These are phyloP conservation scores for Suhomyces canberraensis DNA, from an alignment of 805 yeast species.

Conservation along the genomic window DNA sequence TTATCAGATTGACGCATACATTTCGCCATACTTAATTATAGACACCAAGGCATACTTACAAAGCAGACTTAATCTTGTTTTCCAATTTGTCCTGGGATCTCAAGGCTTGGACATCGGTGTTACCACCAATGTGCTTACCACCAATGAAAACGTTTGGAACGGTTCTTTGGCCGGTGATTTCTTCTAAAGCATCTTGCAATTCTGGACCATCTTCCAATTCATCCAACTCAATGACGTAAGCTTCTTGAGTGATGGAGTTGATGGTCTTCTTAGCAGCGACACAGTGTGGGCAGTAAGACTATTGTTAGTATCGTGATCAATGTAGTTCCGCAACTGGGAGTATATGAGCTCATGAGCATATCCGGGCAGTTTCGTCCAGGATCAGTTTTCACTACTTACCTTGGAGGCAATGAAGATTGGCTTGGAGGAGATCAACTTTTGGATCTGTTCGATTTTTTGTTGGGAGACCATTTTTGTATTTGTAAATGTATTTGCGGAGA, in stretches of 20 bases:
- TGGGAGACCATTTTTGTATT: slow-evolving; percentile 53
- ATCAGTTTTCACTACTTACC: no score
- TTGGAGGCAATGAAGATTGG: slow-evolving; percentile 80
- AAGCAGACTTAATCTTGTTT: slow-evolving; percentile 35
- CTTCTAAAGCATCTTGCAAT: slow-evolving; percentile 72
- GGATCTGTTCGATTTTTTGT: slow-evolving; percentile 55
- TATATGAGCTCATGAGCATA: no score
- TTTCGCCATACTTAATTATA: no score
- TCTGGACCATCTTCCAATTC: slow-evolving; percentile 66
- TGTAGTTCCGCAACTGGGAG: no score
- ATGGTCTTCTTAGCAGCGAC: slow-evolving; percentile 43
- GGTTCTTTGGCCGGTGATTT: slow-evolving; percentile 84
- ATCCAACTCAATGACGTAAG: slow-evolving; percentile 56
- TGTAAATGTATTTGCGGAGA: slow-evolving; percentile 16
- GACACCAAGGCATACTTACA: no score
- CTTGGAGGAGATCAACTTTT: slow-evolving; percentile 59
- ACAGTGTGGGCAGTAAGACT: slow-evolving; percentile 45
- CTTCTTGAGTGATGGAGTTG: slow-evolving; percentile 39
- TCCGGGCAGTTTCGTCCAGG: no score
- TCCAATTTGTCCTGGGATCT: slow-evolving; percentile 60
- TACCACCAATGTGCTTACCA: slow-evolving; percentile 95
- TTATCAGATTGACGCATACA: no score
- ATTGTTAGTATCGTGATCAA: slow-evolving; percentile 6
- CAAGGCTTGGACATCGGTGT: slow-evolving; percentile 79
- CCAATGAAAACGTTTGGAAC: slow-evolving; percentile 91